Conservation (phyloP, 495 filamentous ascomycete species). For the Lophiostoma macrostomum region DNA sequence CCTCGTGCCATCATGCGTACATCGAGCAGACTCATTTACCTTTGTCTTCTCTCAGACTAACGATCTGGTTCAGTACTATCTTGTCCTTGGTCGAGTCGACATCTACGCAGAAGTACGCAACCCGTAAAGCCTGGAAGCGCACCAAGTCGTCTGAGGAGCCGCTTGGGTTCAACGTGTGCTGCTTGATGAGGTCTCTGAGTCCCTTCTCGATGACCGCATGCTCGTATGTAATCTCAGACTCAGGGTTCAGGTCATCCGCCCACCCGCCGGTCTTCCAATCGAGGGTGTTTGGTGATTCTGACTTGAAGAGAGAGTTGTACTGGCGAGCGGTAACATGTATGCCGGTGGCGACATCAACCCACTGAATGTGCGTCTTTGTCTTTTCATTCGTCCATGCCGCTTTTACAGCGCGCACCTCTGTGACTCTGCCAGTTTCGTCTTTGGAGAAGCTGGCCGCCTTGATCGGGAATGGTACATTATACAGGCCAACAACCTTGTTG, state of each 20-base stretch:
- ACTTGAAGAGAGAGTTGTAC: constrained; percentile 82
- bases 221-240: constrained; percentile 73
- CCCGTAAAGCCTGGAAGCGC: constrained; percentile 88
- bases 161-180: constrained; percentile 68
- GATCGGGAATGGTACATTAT: constrained; percentile 80
- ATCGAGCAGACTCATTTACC: constrained; percentile 14
- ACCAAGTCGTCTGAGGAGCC: constrained; percentile 54
- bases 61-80: constrained; percentile 86
- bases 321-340: constrained; percentile 68
- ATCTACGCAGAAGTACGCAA: constrained; percentile 85
- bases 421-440: constrained; percentile 67
- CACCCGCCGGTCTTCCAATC: constrained; percentile 68
- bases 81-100: constrained; percentile 70
- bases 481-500: constrained; percentile 81
- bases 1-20: neutral
- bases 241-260: constrained; percentile 77
- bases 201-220: constrained; percentile 82
- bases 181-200: constrained; percentile 68
- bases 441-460: constrained; percentile 73
- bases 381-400: constrained; percentile 40
- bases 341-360: constrained; percentile 63
- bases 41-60: constrained; percentile 83
- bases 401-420: constrained; percentile 58
- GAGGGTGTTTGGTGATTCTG: constrained; percentile 65
- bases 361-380: constrained; percentile 89